Conservation (phyloP, 2,329 filamentous ascomycete genomes). For the Fusarium sp. region DNA sequence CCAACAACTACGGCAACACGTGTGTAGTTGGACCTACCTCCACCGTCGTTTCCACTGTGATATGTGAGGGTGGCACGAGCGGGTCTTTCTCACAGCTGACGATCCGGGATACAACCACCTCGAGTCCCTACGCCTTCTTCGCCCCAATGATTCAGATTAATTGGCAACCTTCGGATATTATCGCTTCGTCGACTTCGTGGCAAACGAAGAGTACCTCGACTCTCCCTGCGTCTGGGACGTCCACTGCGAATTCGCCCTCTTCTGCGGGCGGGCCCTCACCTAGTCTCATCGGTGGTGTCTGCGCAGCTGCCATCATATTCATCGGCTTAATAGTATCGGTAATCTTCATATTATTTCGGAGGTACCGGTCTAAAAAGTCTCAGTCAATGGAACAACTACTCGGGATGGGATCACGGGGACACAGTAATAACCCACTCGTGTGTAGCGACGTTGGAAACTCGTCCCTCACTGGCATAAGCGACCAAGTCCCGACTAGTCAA, state of each 20-base stretch:
- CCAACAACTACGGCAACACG: too few species aligned
- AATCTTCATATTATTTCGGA: neutral
- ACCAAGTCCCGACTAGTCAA: neutral
- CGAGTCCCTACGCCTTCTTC: too few species aligned
- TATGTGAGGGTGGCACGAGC: too few species aligned
- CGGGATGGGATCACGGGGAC: neutral
- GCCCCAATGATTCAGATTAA: neutral
- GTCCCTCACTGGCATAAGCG: neutral
- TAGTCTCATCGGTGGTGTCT: neutral
- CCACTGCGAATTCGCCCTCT: neutral
- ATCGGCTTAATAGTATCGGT: too few species aligned
- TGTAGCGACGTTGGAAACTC: neutral
- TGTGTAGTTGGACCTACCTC: too few species aligned
- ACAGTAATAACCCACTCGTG: neutral
- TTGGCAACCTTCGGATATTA: neutral
- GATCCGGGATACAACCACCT: too few species aligned
- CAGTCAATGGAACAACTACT: neutral
- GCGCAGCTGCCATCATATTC: neutral
- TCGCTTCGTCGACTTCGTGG: neutral
- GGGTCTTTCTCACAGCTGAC: too few species aligned
- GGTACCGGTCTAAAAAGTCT: neutral
- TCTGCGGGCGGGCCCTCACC: neutral
- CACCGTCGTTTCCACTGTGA: too few species aligned
- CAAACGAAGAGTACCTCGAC: neutral
- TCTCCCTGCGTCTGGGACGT: neutral